Conservation (phyloP, 805 yeast species). For the Nakazawaea peltata region DNA sequence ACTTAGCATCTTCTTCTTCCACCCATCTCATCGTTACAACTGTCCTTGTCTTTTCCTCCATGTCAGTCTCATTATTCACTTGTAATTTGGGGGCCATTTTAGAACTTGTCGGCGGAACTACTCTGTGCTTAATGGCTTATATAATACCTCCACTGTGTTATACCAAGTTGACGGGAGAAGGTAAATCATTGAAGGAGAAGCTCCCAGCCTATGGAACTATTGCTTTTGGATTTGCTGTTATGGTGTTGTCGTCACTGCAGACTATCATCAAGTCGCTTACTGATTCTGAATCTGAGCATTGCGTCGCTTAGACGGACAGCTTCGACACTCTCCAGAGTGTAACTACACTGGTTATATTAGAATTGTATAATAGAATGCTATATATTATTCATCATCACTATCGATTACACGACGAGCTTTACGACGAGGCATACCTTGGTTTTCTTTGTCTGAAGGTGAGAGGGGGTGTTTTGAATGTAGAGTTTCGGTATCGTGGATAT, state of each 20-base stretch:
- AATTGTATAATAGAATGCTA: too few species aligned
- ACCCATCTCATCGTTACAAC: conserved; percentile 60
- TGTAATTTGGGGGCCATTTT: conserved; percentile 86
- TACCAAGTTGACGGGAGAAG: conserved; percentile 49
- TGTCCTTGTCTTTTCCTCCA: conserved; percentile 53
- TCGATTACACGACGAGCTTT: too few species aligned
- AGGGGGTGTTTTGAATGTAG: too few species aligned
- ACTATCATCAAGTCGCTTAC: conserved; percentile 44
- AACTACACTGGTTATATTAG: too few species aligned
- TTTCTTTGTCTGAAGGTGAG: too few species aligned
- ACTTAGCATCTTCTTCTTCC: too few species aligned
- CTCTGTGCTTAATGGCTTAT: conserved; percentile 89
- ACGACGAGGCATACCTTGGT: too few species aligned
- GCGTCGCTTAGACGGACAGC: conserved; percentile 25
- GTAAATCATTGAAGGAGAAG: conserved; percentile 33
- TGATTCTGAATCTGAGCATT: conserved; percentile 38
- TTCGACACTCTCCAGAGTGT: too few species aligned
- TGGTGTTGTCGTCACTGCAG: conserved; percentile 75
- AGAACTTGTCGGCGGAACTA: conserved; percentile 87
- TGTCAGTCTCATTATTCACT: conserved; percentile 70
- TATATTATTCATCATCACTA: too few species aligned
- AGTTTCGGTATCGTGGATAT: too few species aligned
- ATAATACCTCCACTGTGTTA: conserved; percentile 85
- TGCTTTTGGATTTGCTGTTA: conserved; percentile 64
- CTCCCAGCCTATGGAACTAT: conserved; percentile 55